phyloP scores from a whole-genome alignment of 257 asterid genomes.

The Solanum megistacrolobum region DNA sequence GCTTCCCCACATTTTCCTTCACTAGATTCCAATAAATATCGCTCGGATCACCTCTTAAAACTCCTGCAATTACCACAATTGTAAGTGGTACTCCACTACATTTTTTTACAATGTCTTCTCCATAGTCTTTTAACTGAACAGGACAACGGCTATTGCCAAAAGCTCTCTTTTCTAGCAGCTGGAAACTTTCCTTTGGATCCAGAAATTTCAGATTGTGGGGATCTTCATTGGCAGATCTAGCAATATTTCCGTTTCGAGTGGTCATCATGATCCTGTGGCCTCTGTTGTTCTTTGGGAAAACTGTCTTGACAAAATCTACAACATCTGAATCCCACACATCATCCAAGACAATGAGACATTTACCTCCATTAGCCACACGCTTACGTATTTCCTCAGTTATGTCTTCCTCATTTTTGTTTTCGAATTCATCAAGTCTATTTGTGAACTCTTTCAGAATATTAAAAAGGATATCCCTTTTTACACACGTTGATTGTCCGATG shows the following conservation, averaged over 20 bases:
- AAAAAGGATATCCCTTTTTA: background rate
- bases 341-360: background rate
- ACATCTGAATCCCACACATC: constrained; percentile 20
- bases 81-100: constrained; percentile 41
- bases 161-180: constrained; percentile 23
- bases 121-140: background rate
- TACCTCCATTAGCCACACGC: background rate
- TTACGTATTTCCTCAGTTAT: background rate
- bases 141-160: constrained; percentile 14
- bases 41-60: constrained; percentile 3
- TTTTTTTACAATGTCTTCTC: background rate
- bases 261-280: constrained; percentile 27
- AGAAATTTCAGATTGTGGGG: constrained; percentile 25
- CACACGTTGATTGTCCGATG: constrained; percentile 6
- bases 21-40: background rate
- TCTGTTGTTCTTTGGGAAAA: constrained; percentile 5
- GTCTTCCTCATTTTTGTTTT: background rate
- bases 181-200: constrained; percentile 3
- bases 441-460: constrained; percentile 5
- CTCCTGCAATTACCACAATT: constrained; percentile 37
- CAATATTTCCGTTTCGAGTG: constrained; percentile 17
- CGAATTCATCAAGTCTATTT: background rate
- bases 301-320: constrained; percentile 18
- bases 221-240: background rate
- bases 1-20: constrained; percentile 5